Conservation (phyloP, 2,329 filamentous ascomycete species). For the Fusarium guadeloupense region DNA sequence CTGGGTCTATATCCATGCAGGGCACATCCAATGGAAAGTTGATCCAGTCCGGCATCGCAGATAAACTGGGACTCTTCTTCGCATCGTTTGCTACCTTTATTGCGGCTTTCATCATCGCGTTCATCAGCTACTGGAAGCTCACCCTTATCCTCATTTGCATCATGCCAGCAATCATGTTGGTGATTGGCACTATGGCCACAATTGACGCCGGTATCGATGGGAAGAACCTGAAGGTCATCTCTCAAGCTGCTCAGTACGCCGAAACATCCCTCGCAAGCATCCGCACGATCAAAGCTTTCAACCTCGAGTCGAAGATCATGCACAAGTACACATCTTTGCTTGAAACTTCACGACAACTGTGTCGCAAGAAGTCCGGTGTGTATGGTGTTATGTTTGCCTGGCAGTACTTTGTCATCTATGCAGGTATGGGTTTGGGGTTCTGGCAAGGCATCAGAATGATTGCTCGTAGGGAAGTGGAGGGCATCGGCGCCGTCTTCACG, state of each 20-base stretch:
- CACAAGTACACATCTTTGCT: conserved; percentile 48
- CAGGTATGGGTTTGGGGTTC: conserved; percentile 55
- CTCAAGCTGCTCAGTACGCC: too few relatives aligned
- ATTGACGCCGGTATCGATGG: conserved; percentile 45
- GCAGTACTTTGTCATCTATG: conserved; percentile 54
- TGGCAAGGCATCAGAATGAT: conserved; percentile 56
- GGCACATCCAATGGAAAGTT: conserved; percentile 52
- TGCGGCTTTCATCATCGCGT: conserved; percentile 52
- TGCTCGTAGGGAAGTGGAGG: conserved; percentile 48
- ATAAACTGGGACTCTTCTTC: conserved; percentile 53
- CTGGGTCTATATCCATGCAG: conserved; percentile 55
- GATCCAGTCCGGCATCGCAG: conserved; percentile 53
- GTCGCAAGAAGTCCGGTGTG: conserved; percentile 51
- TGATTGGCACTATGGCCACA: conserved; percentile 47
- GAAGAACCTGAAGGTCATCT: conserved; percentile 49
- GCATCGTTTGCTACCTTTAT: conserved; percentile 50
- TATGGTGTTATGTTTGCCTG: conserved; percentile 51
- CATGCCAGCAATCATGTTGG: conserved; percentile 44
- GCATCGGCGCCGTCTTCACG: conserved; percentile 53
- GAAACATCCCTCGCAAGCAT: too few relatives aligned
- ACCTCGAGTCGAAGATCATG: too few relatives aligned
- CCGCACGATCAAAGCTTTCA: too few relatives aligned
- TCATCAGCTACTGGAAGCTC: conserved; percentile 55
- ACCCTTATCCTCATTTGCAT: conserved; percentile 53
- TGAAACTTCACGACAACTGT: too few relatives aligned